Evolutionary conservation across 164 flowering plant species (phyloP).

Genomic region (Chimonanthus salicifolius): DNA sequence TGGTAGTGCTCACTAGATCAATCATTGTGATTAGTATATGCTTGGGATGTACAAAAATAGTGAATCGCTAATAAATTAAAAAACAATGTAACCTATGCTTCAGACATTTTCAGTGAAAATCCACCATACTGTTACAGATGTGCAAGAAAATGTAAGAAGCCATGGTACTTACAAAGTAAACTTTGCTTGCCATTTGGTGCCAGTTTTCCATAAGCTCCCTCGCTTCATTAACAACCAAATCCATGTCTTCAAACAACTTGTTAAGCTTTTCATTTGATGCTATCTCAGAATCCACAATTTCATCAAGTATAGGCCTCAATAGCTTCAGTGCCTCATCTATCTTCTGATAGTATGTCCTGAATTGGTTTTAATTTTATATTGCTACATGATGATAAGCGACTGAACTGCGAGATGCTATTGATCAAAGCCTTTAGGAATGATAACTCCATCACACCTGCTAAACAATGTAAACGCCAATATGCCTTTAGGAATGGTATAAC

Average conservation of each 20-base stretch:
- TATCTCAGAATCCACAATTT: slow-evolving; percentile 44
- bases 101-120: neutral
- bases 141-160: neutral
- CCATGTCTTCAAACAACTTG: slow-evolving; percentile 47
- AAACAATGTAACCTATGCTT: neutral
- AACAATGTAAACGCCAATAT: slow-evolving; percentile 1
- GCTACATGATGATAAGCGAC: slow-evolving; percentile 37
- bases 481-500: neutral
- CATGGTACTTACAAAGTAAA: slow-evolving; percentile 60
- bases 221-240: slow-evolving; percentile 49
- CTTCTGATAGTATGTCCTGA: slow-evolving; percentile 45
- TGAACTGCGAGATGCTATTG: slow-evolving; percentile 42
- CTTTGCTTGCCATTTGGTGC: slow-evolving; percentile 71
- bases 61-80: neutral
- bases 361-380: slow-evolving; percentile 44
- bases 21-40: neutral
- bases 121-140: neutral
- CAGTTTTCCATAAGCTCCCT: slow-evolving; percentile 58
- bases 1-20: neutral
- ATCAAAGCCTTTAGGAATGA: slow-evolving; percentile 59
- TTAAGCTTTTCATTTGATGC: slow-evolving; percentile 45
- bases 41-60: no score
- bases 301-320: slow-evolving; percentile 62
- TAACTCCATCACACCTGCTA: slow-evolving; percentile 75
- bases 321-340: slow-evolving; percentile 63